phyloP scores from a whole-genome alignment of 352 stramenopile species.

The Globisporangium camurandrum region DNA sequence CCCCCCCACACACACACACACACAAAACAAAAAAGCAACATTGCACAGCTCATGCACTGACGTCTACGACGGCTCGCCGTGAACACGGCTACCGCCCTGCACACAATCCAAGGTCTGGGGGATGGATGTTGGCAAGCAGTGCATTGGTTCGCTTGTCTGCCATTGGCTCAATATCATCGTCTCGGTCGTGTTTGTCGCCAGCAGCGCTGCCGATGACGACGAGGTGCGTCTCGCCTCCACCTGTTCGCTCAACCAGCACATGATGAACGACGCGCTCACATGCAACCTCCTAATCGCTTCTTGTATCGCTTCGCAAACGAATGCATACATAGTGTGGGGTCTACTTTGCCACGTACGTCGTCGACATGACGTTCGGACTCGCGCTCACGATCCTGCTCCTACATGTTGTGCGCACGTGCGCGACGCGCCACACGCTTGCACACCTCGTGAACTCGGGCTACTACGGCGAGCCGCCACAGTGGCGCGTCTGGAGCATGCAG shows the following conservation, averaged over 20 bases:
- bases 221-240: slow-evolving; percentile 21
- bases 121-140: slow-evolving; percentile 67
- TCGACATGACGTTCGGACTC: slow-evolving; percentile 54
- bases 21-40: neutral
- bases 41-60: neutral
- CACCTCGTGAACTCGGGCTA: slow-evolving; percentile 50
- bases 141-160: slow-evolving; percentile 43
- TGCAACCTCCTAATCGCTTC: neutral
- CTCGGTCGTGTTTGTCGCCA: slow-evolving; percentile 47
- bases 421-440: slow-evolving; percentile 20
- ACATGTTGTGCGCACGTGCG: slow-evolving; percentile 27
- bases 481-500: slow-evolving; percentile 51
- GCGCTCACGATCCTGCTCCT: slow-evolving; percentile 43
- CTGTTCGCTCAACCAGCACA: neutral
- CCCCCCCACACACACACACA: too few relatives aligned
- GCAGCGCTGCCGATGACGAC: slow-evolving; percentile 30
- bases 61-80: neutral
- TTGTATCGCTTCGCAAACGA: neutral
- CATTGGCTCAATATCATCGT: slow-evolving; percentile 58
- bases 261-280: neutral
- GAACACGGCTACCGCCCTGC: neutral
- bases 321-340: slow-evolving; percentile 37
- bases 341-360: slow-evolving; percentile 67
- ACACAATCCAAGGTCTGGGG: slow-evolving; percentile 37
- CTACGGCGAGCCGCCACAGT: slow-evolving; percentile 58